Evolutionary conservation across 192 early-diverging fungal genomes (phyloP).

Genomic region (Entomortierella parvispora): DNA sequence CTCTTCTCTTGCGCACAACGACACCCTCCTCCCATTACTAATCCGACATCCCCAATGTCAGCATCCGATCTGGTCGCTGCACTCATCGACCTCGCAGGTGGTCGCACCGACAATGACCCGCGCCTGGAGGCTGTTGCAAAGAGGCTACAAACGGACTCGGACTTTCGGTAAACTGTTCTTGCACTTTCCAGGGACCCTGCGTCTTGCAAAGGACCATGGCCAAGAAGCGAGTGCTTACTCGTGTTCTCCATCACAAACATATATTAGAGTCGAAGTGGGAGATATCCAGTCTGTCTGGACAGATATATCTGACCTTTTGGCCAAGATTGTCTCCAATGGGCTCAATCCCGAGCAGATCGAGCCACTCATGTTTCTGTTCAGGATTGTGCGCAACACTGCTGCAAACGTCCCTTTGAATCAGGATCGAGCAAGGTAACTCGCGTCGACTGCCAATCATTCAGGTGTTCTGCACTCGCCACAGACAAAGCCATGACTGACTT

Average conservation of each 20-base stretch:
- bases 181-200: too few species aligned
- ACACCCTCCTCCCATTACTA: too few species aligned
- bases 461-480: background rate
- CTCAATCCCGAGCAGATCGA: constrained; percentile 28
- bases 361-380: constrained; percentile 26
- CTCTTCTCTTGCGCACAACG: too few species aligned
- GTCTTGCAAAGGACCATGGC: too few species aligned
- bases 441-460: background rate
- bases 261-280: constrained; percentile 24
- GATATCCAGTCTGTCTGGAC: constrained; percentile 2
- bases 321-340: constrained; percentile 12
- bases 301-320: constrained; percentile 1
- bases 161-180: constrained; percentile 26
- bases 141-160: constrained; percentile 25
- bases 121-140: constrained; percentile 25
- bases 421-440: constrained; percentile 33
- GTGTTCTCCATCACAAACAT: too few species aligned
- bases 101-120: too few species aligned
- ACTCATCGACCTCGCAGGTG: too few species aligned
- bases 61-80: too few species aligned
- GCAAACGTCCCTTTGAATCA: constrained; percentile 25
- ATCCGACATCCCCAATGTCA: too few species aligned
- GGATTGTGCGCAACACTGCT: constrained; percentile 33
- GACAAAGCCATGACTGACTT: background rate
- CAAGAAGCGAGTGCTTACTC: too few species aligned